phyloP scores from a whole-genome alignment of 75 land plant species.

The Sequoia sempervirens region DNA sequence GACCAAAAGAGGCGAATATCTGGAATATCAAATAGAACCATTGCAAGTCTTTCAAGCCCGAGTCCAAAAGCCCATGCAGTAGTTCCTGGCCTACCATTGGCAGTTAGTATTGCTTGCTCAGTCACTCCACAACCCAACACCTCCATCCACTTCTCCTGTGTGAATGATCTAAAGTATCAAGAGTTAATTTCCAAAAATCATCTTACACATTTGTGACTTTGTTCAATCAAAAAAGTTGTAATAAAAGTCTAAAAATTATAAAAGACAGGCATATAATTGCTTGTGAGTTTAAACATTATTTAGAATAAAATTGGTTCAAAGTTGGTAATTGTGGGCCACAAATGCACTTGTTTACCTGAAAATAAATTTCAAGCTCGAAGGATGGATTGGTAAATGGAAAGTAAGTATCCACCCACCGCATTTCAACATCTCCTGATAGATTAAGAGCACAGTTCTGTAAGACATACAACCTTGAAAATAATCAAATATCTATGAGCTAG shows the following conservation, averaged over 20 bases:
- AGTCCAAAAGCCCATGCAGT: slow-evolving; percentile 99
- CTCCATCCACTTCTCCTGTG: slow-evolving; percentile 95
- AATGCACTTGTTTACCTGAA: slow-evolving; percentile 44
- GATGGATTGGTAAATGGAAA: slow-evolving; percentile 97
- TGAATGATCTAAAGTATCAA: slow-evolving; percentile 7
- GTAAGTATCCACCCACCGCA: slow-evolving; percentile 96
- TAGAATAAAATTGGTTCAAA: not conserved
- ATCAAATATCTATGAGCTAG: not conserved
- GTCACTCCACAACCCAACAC: slow-evolving; percentile 97
- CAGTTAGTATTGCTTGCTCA: slow-evolving; percentile 76
- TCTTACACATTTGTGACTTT: not conserved
- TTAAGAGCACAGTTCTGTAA: not conserved
- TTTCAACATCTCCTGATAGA: slow-evolving; percentile 74
- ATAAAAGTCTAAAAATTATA: not conserved
- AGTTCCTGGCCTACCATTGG: slow-evolving; percentile 52
- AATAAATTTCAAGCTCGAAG: slow-evolving; percentile 89
- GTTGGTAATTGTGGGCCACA: not conserved
- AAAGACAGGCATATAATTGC: not conserved
- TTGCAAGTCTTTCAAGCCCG: slow-evolving; percentile 84
- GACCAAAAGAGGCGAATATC: slow-evolving; percentile 98
- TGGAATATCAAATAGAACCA: slow-evolving; percentile 97
- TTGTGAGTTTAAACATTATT: not conserved
- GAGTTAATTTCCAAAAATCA: slow-evolving; percentile 8
- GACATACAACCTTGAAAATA: not conserved
- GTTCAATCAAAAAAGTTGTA: not conserved